Percentiles rank a stretch among this genome's conserved stretches.
Evolutionary conservation across 2,329 filamentous ascomycete species (phyloP).

Genomic region (Paecilomyces fulvus): DNA sequence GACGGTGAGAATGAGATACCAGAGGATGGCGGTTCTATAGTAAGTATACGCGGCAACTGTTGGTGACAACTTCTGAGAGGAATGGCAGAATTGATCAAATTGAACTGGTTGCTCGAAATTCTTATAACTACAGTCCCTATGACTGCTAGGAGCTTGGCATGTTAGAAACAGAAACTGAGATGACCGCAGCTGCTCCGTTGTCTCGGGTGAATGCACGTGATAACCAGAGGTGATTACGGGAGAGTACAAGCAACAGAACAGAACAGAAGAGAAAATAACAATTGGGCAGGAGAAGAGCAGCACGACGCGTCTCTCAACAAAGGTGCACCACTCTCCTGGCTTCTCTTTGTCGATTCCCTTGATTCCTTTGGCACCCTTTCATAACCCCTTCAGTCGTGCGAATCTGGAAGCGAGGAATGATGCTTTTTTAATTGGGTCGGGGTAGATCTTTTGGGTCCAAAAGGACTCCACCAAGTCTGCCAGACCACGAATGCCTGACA

Average conservation of each 20-base stretch:
- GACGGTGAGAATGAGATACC: background rate
- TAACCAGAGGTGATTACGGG: too few species aligned
- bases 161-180: background rate
- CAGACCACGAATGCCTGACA: background rate
- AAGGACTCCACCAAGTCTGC: background rate
- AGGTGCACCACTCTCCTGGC: background rate
- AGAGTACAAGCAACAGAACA: too few species aligned
- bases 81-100: too few species aligned
- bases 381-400: background rate
- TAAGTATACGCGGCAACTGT: too few species aligned
- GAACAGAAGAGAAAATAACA: too few species aligned
- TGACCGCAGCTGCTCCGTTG: background rate
- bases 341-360: background rate
- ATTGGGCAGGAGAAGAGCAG: too few species aligned
- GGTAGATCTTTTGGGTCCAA: constrained; percentile 1
- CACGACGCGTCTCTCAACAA: background rate
- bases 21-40: too few species aligned
- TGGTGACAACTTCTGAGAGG: too few species aligned
- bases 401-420: background rate
- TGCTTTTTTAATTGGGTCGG: background rate
- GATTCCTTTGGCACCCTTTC: background rate
- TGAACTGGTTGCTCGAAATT: background rate
- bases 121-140: background rate
- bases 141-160: background rate
- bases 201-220: background rate